Evolutionary conservation across 2,329 filamentous ascomycete genomes (phyloP), one percentile per base, ranked within the genome.

Genomic region (Purpureocillium lavendulum): DNA sequence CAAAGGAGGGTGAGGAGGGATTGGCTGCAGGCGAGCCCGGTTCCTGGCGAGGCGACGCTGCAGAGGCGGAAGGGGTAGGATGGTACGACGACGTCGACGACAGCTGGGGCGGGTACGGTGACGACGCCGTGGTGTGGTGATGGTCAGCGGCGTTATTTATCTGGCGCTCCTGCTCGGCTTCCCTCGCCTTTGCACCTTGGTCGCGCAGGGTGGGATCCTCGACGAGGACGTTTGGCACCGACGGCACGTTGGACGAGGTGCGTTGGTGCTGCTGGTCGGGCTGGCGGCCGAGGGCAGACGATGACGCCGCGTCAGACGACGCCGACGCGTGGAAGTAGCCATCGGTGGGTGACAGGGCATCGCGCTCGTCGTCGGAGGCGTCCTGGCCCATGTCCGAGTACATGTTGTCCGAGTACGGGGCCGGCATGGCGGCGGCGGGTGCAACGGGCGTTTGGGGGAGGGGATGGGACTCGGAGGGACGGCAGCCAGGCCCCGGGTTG

Each of bases 241-340:
- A 56, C 31, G 68, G 70, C 10, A 67, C 62, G 44, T 57, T 57
- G 38, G 57, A 55, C 32, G 56, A 58, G 26, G 49, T 40, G 43
- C 46, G 49, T 36, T 47, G 51, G 40, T 42, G 45, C 40, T 45
- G 48, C 40, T 45, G 48, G 42, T 41, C 48, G 44, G 42, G 45
- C 34, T 41, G 33, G 15, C 43, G 45, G 16, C 42, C 45, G 11
- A 39, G 41, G 18, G 38, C 45, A 8, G 43, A 43, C 14, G 49
- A 52, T 43, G 55, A 49, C 42, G 50, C 46, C 11, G 39, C 43
- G 37, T 42, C 48, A 15, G 49, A 49, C 37, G 44, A 45, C 40
- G 58, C 61, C 21, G 63, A 64, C 52, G 60, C 57, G 49, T 62
- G 60, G 51, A 74, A 74, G 61, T 71, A 72, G 29, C 69, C 70